Conservation (phyloP, 2,329 filamentous ascomycete species). For the Sclerotinia glacialis region DNA sequence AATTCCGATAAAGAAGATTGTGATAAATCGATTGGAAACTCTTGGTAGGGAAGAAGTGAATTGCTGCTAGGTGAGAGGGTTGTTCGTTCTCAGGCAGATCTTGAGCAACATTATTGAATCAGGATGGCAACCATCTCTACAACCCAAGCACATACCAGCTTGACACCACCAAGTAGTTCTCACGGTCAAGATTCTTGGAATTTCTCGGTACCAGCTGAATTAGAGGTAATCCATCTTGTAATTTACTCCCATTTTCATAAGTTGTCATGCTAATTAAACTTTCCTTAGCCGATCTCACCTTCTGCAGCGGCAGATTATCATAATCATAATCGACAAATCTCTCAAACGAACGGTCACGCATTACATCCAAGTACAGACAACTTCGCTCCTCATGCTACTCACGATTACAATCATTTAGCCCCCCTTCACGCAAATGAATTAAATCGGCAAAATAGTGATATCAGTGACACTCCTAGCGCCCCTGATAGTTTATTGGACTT, state of each 20-base stretch:
- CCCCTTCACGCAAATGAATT: conserved; percentile 41
- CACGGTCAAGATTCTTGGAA: conserved; percentile 37
- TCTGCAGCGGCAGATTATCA: conserved; percentile 10
- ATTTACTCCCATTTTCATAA: background rate
- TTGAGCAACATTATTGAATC: background rate
- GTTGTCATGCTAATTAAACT: conserved; percentile 13
- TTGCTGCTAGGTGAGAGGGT: conserved; percentile 8
- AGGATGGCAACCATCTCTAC: conserved; percentile 41
- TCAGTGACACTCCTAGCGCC: conserved; percentile 44
- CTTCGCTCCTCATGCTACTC: conserved; percentile 21
- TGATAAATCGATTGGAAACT: background rate
- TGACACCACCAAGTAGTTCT: conserved; percentile 39
- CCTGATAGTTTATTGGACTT: conserved; percentile 49
- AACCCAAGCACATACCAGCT: conserved; percentile 37
- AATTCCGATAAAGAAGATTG: background rate
- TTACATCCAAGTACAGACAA: conserved; percentile 12
- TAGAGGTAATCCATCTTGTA: conserved; percentile 32
- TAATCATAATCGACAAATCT: conserved; percentile 20
- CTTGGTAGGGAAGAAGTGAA: background rate
- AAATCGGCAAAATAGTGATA: conserved; percentile 44
- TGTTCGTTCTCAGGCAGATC: background rate
- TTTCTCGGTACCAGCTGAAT: conserved; percentile 35
- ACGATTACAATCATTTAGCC: conserved; percentile 37
- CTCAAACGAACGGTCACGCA: conserved; percentile 27
- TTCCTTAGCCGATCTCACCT: conserved; percentile 10